Percentiles rank a stretch among this genome's conserved stretches.
These are phyloP conservation scores for Globisporangium radiosum DNA, from an alignment of 352 stramenopile species.

Conservation along the genomic window DNA sequence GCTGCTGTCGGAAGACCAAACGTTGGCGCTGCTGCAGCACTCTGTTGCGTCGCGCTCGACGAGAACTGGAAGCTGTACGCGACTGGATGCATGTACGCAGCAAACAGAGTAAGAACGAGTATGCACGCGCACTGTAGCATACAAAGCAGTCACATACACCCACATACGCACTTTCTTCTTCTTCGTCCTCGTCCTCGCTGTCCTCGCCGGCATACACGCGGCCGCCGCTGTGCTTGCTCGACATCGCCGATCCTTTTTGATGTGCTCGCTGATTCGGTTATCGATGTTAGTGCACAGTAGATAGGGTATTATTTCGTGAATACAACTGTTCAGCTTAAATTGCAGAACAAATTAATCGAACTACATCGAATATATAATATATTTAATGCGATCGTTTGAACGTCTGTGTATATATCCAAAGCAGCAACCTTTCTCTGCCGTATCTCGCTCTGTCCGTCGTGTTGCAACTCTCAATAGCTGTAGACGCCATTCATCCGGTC, in stretches of 20 bases:
- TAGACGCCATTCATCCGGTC: not conserved
- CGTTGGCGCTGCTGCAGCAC: constrained; percentile 1
- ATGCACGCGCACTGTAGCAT: not conserved
- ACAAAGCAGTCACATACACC: not conserved
- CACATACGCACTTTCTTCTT: constrained; percentile 26
- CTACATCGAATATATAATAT: too few species aligned
- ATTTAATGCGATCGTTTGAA: too few species aligned
- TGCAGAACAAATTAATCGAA: too few species aligned
- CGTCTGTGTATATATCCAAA: too few species aligned
- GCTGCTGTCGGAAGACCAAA: not conserved
- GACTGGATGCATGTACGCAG: constrained; percentile 7
- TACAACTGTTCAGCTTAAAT: too few species aligned
- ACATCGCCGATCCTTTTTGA: constrained; percentile 20
- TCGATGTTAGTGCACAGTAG: too few species aligned
- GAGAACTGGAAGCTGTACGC: constrained; percentile 51
- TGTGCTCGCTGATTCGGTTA: not conserved
- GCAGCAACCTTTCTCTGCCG: not conserved
- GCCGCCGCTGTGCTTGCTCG: constrained; percentile 40
- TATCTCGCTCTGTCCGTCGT: not conserved
- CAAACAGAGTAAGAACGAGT: not conserved
- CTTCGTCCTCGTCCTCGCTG: constrained; percentile 74
- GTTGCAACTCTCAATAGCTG: not conserved
- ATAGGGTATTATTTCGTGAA: too few species aligned
- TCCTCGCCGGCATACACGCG: constrained; percentile 71
- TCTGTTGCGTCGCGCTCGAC: constrained; percentile 19